Conservation (phyloP, 805 yeast species). For the Nakazawaea populi region DNA sequence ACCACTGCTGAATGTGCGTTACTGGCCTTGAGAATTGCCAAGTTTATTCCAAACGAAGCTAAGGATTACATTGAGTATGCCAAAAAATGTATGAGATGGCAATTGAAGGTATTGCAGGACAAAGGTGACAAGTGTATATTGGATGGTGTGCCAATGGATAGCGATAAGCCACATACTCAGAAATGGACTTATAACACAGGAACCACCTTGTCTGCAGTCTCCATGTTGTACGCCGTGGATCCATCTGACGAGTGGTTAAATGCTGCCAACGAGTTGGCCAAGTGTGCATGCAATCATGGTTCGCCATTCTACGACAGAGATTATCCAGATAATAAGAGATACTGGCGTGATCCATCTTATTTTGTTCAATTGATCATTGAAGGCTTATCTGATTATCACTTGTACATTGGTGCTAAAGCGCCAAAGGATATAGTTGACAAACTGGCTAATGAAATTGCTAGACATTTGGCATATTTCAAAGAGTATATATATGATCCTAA, state of each 20-base stretch:
- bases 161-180: constrained; percentile 36
- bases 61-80: constrained; percentile 50
- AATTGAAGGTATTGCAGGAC: constrained; percentile 45
- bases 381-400: constrained; percentile 61
- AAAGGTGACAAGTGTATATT: constrained; percentile 46
- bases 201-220: constrained; percentile 51
- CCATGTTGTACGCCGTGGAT: constrained; percentile 44
- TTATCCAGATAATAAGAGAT: constrained; percentile 43
- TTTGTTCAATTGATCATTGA: constrained; percentile 60
- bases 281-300: constrained; percentile 52
- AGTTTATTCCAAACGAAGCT: constrained; percentile 43
- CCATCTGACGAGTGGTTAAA: constrained; percentile 43
- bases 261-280: constrained; percentile 43
- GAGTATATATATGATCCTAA: constrained; percentile 49
- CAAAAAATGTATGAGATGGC: constrained; percentile 54
- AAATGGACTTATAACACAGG: constrained; percentile 71
- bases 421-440: constrained; percentile 26
- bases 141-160: constrained; percentile 54
- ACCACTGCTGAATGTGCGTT: constrained; percentile 65
- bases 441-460: constrained; percentile 35
- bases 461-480: constrained; percentile 53
- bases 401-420: constrained; percentile 37
- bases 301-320: constrained; percentile 60
- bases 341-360: constrained; percentile 60
- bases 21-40: constrained; percentile 52